Base-by-base conservation (phyloP, 176 grass and related monocot genomes). In the Secale cereale region DNA sequence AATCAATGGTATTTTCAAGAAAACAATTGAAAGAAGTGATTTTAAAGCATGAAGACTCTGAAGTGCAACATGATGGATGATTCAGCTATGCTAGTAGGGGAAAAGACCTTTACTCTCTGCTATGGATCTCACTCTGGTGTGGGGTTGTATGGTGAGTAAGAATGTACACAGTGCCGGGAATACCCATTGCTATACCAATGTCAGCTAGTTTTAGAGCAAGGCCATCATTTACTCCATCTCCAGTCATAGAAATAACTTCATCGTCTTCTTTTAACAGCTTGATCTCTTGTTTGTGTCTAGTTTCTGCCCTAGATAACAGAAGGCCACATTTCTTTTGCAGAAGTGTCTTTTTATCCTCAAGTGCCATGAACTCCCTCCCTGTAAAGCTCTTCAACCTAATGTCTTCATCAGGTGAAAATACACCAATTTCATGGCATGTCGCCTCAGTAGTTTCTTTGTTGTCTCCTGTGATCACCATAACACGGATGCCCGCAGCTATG, bases 391-490 rank as follows among this genome's bases (percentile, higher is more conserved):
- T 95, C 43, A 91, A 87, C 77, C 74, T 91, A 74, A 95, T 95
- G 70, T 98, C 91, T 79, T 95, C 93, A 0, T 89, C 82, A 65
- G 83, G 89, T 78, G 59, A 76, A 90, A 98, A 98, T 3, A 98
- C 89, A 9, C 96, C 93, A 60, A 98, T 98, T 54, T 98, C 96
- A 78, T 82, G 81, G 74, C 96, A 98, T 87, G 95, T 98, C 74
- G 93, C 93, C 88, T 98, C 96, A 65, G 96, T 93, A 8, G 96
- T 95, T 95, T 95, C 96, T 86, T 98, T 98, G 83, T 98, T 95
- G 83, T 98, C 96, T 70, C 96, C 96, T 46, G 96, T 98, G 81
- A 98, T 98, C 50, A 98, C 96, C 96, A 98, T 95, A 39, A 98
- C 96, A 74, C 86, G 87, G 78, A 98, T 98, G 32, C 93, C 96